These are phyloP conservation scores for Coniochaeta sp. DNA, from an alignment of 2,329 filamentous ascomycete species.

Conservation along the genomic window DNA sequence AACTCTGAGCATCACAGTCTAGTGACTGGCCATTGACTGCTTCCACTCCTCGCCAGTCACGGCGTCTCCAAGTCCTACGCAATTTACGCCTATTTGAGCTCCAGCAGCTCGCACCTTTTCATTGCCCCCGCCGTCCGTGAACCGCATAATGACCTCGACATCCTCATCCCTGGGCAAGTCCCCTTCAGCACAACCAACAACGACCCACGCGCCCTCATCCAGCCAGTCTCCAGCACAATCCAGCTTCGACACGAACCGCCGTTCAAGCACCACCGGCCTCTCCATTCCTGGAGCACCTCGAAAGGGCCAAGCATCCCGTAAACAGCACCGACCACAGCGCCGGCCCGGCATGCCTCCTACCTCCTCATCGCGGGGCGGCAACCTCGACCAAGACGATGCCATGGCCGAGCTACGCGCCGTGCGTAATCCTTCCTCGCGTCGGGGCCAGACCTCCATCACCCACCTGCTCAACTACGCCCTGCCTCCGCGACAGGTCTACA, in stretches of 20 bases:
- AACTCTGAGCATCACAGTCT: background rate
- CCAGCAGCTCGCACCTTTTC: background rate
- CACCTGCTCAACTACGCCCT: slow-evolving; percentile 89
- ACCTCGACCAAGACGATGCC: slow-evolving; percentile 72
- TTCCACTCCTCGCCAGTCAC: background rate
- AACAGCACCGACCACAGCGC: slow-evolving; percentile 77
- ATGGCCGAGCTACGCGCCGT: slow-evolving; percentile 68
- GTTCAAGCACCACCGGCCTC: slow-evolving; percentile 29
- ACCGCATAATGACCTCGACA: slow-evolving; percentile 23
- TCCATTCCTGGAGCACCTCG: slow-evolving; percentile 44
- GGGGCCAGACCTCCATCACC: slow-evolving; percentile 94
- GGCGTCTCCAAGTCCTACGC: background rate
- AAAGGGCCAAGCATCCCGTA: slow-evolving; percentile 68
- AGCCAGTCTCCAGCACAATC: slow-evolving; percentile 34
- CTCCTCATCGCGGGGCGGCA: slow-evolving; percentile 26
- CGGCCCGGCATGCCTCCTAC: slow-evolving; percentile 38
- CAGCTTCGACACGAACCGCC: slow-evolving; percentile 43
- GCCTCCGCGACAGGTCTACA: slow-evolving; percentile 63
- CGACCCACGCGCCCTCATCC: slow-evolving; percentile 30
- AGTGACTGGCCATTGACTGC: background rate
- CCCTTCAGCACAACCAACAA: slow-evolving; percentile 31
- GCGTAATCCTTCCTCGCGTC: slow-evolving; percentile 56
- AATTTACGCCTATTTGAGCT: background rate
- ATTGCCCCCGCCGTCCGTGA: background rate
- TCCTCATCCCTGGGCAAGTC: slow-evolving; percentile 41